Evolutionary conservation across 2,329 filamentous ascomycete species (phyloP), one percentile per base, ranked within the genome.

Genomic region (Ascochyta lentis): DNA sequence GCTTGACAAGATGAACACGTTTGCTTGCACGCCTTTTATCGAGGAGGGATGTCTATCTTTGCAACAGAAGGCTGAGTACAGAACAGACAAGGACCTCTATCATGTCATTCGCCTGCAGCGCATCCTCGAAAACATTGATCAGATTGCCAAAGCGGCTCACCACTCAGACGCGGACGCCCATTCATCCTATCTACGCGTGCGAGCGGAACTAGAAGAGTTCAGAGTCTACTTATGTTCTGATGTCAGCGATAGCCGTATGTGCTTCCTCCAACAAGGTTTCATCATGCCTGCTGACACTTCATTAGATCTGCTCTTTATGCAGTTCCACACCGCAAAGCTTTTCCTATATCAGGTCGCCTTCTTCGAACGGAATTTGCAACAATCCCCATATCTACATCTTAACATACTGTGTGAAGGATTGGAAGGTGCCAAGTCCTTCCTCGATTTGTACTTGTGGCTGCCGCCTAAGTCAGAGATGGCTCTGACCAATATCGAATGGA

Each of bases 281-380:
- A 2, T 49, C 6, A 13, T 27, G 35, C 34, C n/a, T 26, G 40
- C 40, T 47, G 22, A 59, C 49, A 54, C 7, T 10, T 35, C 10
- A 13, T 31, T 4, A 78, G 76, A 72, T 51, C 61, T 76, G 4
- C 65, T 78, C n/a, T 68, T 70, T 27, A 71, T 77, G 60, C 75
- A 78, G 43, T 77, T 75, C 33, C 70, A 76, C 50, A 73, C 75
- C 0, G 71, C 73, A 15, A 75, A 75, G 43, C 61, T 79, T 1
- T 77, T 74, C 57, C 69, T 79, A 6, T 77, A 73, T 54, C 76
- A 78, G 51, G 66, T 77, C 9, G 72, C 69, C 33, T 71, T 78
- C 41, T 68, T 75, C 41, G 67, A 73, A 44, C 66, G 67, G 26
- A 59, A 66, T 27, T 47, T 71, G 12, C 68, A 69, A 41, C 64